A percentile compares a stretch with the other conserved stretches of the same genome.
Conservation (phyloP, 192 early-diverging fungal genomes). For the Rhizoclosmatium sp. region DNA sequence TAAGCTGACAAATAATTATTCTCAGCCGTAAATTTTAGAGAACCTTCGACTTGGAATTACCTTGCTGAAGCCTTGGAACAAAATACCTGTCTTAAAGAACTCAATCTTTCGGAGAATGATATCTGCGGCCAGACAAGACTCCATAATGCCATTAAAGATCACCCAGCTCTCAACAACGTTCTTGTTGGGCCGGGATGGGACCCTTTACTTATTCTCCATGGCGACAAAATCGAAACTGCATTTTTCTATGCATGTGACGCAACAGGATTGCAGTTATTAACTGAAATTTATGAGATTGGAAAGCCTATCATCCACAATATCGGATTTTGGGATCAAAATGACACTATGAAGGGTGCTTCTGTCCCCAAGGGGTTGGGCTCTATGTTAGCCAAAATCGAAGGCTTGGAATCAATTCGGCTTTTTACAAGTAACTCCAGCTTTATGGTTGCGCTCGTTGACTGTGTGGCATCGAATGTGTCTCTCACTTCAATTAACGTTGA, state of each 20-base stretch:
- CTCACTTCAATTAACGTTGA: too few species aligned
- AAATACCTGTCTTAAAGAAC: not conserved
- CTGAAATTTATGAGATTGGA: not conserved
- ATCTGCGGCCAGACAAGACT: not conserved
- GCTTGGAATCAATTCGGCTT: not conserved
- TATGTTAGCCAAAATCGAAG: not conserved
- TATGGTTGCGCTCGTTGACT: too few species aligned
- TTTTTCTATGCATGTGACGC: not conserved
- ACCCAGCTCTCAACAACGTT: not conserved
- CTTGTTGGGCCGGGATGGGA: not conserved
- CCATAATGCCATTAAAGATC: not conserved
- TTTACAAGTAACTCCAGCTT: too few species aligned
- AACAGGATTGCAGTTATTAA: not conserved
- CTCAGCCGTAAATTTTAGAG: not conserved
- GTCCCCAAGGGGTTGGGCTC: not conserved
- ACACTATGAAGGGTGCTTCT: not conserved
- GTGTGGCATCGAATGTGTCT: too few species aligned
- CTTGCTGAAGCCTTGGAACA: not conserved
- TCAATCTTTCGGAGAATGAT: conserved; percentile 26
- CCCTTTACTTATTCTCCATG: not conserved
- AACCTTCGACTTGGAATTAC: not conserved
- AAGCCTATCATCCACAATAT: not conserved
- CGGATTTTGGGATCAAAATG: too few species aligned
- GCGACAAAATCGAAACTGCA: not conserved
- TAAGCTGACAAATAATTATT: not conserved